phyloP scores from a whole-genome alignment of 2,329 filamentous ascomycete genomes.

The Trichoderma hamatum region DNA sequence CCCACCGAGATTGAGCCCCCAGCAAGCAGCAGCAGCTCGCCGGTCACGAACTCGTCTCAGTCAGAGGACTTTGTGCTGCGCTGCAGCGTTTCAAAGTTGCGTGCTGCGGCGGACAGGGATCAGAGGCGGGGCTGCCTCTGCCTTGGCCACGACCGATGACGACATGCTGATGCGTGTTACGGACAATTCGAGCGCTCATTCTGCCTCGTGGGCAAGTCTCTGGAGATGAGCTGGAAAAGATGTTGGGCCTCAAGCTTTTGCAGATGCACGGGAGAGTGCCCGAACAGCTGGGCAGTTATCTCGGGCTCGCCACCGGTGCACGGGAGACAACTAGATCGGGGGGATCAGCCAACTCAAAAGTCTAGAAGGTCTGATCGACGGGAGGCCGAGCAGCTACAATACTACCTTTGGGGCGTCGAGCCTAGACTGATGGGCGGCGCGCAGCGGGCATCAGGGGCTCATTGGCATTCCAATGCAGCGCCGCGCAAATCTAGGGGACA shows the following conservation, averaged over 20 bases:
- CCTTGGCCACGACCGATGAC: constrained; percentile 21
- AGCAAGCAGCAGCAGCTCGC: constrained; percentile 8
- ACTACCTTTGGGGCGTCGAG: neutral
- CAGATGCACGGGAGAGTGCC: neutral
- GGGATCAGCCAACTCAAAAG: constrained; percentile 4
- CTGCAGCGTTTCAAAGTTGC: constrained; percentile 19
- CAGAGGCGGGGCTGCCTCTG: constrained; percentile 14
- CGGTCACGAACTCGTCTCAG: constrained; percentile 10
- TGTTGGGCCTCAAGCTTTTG: neutral
- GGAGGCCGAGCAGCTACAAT: constrained; percentile 2
- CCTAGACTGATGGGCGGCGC: constrained; percentile 1
- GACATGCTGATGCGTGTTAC: constrained; percentile 25
- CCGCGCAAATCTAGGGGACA: constrained; percentile 12
- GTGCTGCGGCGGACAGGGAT: constrained; percentile 19
- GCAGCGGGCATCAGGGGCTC: constrained; percentile 16
- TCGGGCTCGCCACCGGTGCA: constrained; percentile 4
- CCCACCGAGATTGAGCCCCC: constrained; percentile 22
- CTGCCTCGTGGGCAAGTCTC: neutral
- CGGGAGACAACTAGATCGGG: neutral
- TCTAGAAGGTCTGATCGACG: constrained; percentile 24
- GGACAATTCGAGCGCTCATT: neutral
- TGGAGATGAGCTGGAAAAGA: neutral
- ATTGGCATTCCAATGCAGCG: constrained; percentile 19
- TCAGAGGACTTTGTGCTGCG: constrained; percentile 2
- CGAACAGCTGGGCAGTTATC: constrained; percentile 1